phyloP scores from a whole-genome alignment of 768 basidiomycete genomes.

The Hericium alpestre region DNA sequence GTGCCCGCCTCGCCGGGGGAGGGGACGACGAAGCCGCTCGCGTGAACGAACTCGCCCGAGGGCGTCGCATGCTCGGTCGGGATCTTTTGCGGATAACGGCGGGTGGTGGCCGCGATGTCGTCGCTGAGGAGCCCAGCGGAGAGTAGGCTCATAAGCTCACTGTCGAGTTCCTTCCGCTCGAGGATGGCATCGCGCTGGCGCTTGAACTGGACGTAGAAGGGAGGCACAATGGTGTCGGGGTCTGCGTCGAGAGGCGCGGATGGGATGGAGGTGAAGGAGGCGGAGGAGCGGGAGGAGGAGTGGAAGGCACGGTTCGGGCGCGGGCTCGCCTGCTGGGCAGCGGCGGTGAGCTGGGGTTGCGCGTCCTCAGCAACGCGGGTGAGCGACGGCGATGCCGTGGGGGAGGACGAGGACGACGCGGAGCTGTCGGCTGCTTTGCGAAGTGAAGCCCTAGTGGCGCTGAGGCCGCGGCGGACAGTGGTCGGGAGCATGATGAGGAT shows the following conservation, averaged over 20 bases:
- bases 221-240: constrained; percentile 13
- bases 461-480: neutral
- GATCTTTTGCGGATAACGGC: constrained; percentile 18
- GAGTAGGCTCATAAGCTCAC: constrained; percentile 19
- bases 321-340: neutral
- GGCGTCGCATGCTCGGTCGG: constrained; percentile 17
- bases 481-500: neutral
- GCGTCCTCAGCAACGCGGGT: neutral
- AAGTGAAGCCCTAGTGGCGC: neutral
- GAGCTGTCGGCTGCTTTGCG: neutral
- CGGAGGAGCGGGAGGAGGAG: neutral
- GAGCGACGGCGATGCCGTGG: neutral
- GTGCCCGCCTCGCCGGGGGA: neutral
- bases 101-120: constrained; percentile 16
- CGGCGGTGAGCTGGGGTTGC: neutral
- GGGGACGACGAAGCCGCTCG: constrained; percentile 1
- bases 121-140: constrained; percentile 17
- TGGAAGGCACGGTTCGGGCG: neutral
- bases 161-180: constrained; percentile 17
- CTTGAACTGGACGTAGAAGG: constrained; percentile 18
- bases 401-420: neutral
- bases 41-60: neutral
- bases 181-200: constrained; percentile 13
- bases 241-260: neutral
- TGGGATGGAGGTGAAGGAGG: neutral